phyloP scores from a whole-genome alignment of 306 rosid genomes.

The Inga laurina region DNA sequence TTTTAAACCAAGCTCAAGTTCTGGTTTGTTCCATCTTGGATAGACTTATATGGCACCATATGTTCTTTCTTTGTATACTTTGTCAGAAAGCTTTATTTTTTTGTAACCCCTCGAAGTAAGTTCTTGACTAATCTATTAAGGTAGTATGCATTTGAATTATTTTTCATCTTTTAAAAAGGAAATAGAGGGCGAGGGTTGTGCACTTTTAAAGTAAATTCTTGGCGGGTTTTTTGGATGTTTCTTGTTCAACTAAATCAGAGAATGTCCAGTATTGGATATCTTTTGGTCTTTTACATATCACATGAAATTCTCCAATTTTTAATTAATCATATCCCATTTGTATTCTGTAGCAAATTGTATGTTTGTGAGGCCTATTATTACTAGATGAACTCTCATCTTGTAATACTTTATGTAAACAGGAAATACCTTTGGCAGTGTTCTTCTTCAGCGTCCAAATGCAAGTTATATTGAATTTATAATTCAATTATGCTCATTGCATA shows the following conservation, averaged over 20 bases:
- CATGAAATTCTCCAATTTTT: neutral
- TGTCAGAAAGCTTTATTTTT: neutral
- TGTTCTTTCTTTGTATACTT: neutral
- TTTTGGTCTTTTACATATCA: neutral
- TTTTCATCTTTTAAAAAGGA: neutral
- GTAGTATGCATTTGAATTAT: neutral
- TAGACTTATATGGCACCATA: neutral
- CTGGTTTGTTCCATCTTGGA: neutral
- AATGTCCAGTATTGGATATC: neutral
- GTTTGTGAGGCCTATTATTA: neutral
- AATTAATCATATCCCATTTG: neutral
- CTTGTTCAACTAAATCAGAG: neutral
- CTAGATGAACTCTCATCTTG: neutral
- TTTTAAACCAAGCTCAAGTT: neutral
- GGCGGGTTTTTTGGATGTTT: neutral
- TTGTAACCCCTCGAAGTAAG: neutral
- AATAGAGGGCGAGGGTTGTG: neutral
- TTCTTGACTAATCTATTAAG: neutral
- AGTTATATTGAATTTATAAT: neutral
- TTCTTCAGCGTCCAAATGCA: neutral
- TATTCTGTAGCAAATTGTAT: neutral
- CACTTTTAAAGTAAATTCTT: neutral
- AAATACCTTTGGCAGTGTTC: neutral
- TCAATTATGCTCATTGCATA: slow-evolving; percentile 49
- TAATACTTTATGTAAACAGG: neutral